Conservation (phyloP, 768 basidiomycete species). For the Mycena metata region DNA sequence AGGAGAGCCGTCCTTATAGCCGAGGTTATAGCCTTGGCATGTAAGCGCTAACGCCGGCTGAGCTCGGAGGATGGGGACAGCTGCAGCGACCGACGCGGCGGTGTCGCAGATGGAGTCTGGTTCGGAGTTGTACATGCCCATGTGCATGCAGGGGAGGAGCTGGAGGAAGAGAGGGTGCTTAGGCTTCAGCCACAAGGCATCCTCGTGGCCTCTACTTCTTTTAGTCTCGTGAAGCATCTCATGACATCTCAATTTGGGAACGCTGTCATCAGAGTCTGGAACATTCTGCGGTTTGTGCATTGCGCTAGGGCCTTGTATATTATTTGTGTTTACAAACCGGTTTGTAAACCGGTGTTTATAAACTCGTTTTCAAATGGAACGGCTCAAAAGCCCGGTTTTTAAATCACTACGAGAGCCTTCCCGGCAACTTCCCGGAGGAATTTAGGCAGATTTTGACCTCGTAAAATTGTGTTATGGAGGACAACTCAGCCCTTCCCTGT, state of each 20-base stretch:
- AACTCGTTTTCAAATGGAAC: too few relatives aligned
- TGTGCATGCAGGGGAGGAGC: neutral
- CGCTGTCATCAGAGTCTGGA: neutral
- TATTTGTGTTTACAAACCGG: too few relatives aligned
- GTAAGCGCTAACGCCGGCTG: slow-evolving; percentile 9
- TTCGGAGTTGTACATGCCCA: slow-evolving; percentile 16
- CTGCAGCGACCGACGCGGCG: slow-evolving; percentile 6
- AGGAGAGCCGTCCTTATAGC: slow-evolving; percentile 9
- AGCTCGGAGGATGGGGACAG: slow-evolving; percentile 12
- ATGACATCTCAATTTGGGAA: neutral
- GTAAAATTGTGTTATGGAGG: too few relatives aligned
- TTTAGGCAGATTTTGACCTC: too few relatives aligned
- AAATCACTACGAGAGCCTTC: too few relatives aligned
- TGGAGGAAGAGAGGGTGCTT: slow-evolving; percentile 12
- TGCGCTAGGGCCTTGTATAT: too few relatives aligned
- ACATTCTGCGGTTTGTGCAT: too few relatives aligned
- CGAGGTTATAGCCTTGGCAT: slow-evolving; percentile 15
- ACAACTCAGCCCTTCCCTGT: too few relatives aligned
- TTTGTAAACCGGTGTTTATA: too few relatives aligned
- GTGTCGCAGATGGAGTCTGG: slow-evolving; percentile 12
- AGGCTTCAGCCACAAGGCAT: slow-evolving; percentile 16
- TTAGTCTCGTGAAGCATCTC: neutral
- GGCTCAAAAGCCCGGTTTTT: too few relatives aligned
- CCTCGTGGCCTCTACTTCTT: slow-evolving; percentile 12
- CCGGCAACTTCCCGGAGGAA: too few relatives aligned